Base-by-base conservation (phyloP, 2,329 filamentous ascomycete species). In the Colletotrichum graminicola region DNA sequence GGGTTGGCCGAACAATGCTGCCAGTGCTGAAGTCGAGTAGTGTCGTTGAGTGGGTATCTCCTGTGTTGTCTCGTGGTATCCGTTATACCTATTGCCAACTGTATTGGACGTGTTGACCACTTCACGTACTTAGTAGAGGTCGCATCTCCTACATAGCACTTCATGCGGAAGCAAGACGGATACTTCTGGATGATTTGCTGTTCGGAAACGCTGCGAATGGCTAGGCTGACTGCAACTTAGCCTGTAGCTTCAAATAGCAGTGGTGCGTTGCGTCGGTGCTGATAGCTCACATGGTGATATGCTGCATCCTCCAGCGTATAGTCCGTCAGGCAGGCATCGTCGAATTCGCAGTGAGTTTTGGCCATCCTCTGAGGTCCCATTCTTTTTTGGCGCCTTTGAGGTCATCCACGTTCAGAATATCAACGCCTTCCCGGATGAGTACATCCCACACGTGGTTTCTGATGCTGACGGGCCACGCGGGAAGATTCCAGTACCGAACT, bases 391-490 rank as follows among this genome's bases (percentile, higher is more conserved):
- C 80, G 23, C 80, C 85, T 67, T 81, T 79, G 66, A 92, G 76
- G 76, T 91, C 87, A 78, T 92, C 90, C 6, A 88, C 87, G 77
- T 90, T 91, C 62, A 92, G 75, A 55, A 91, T 79, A 76, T 90
- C 89, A 5, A 89, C 86, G 0, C 88, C 89, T 73, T 89, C 87
- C n/a, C 82, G 78, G 14, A 88, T 76, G 43, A 92, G 75, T 1
- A 84, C 79, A 63, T 84, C 80, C 89, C 90, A 91, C 11, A 91
- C 80, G 61, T 83, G 81, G 76, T 91, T 87, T 59, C 89, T 82
- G 49, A 86, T 75, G 23, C 81, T 80, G 8, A 87, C 75, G 1
- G 89, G 89, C 89, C 89, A 91, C 21, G 78, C 78, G 0, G 90
- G 90, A 12, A 87, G 79, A 32, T 87, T 86, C 90, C 90, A 92